Evolutionary conservation across 306 rosid genomes (phyloP).

Genomic region (Medicago arabica): DNA sequence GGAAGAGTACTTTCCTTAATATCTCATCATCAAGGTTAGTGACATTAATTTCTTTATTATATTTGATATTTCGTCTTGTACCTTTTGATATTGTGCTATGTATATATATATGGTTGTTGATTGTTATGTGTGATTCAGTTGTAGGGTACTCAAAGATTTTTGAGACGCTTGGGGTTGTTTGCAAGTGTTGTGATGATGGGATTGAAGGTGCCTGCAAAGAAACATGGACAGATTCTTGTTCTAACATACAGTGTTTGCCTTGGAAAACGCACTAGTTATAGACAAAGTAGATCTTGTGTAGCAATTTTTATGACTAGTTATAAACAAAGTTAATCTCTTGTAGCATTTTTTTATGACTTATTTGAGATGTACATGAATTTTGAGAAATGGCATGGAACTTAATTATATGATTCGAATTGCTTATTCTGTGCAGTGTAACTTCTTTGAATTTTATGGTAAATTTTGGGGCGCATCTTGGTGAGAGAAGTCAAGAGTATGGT

Average conservation of each 20-base stretch:
- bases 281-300: not conserved
- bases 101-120: conserved; percentile 1
- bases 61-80: not conserved
- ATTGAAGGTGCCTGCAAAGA: conserved; percentile 51
- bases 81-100: not conserved
- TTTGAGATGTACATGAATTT: not conserved
- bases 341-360: not conserved
- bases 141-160: conserved; percentile 40
- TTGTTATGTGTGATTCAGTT: conserved; percentile 8
- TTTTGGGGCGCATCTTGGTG: not conserved
- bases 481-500: no score
- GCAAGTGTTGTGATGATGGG: conserved; percentile 69
- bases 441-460: not conserved
- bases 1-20: conserved; percentile 48
- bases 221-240: conserved; percentile 57
- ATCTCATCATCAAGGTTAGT: conserved; percentile 46
- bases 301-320: conserved; percentile 18
- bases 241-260: conserved; percentile 55
- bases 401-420: not conserved
- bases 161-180: conserved; percentile 54
- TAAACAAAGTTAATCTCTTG: not conserved
- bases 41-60: not conserved
- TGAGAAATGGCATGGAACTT: not conserved
- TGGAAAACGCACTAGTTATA: conserved; percentile 52
- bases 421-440: conserved; percentile 6